Base-by-base conservation (phyloP, 2,329 filamentous ascomycete genomes). In the Laburnicola sp. region DNA sequence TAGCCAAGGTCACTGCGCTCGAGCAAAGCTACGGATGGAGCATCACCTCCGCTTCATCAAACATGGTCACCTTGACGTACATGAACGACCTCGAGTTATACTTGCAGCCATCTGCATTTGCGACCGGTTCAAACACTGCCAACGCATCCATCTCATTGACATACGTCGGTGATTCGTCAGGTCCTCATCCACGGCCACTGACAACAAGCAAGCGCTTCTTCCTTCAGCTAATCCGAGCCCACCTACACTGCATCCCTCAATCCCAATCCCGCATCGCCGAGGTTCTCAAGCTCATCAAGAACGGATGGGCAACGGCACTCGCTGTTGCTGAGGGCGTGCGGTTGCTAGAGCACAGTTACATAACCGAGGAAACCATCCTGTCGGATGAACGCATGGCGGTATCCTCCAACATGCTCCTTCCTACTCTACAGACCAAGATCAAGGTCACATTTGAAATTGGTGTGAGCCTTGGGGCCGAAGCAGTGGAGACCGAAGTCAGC, bases 151-250 rank as follows among this genome's bases (percentile, higher is more conserved):
- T 92, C 59, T 86, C 88, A 52, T 75, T 92, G 0, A 84, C 82
- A 72, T 91, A 91, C 69, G 82, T 90, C 56, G 86, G 81, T 25
- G 81, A 82, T 57, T 78, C 76, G 45, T 77, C 80, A 41, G 78
- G 82, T 37, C 72, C 75, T n/a, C 76, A 82, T 26, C 75, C 82
- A 7, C 67, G 78, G 28, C 81, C 83, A 0, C 71, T 84, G 45
- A 86, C 84, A 1, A 79, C 81, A 0, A 87, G 88, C 65, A 86
- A 85, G 59, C 85, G 88, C 32, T 92, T 92, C 74, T 89, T 91
- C 67, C 74, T 93, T 6, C 83, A 88, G 63, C 82, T 85, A 61
- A 85, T 92, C 51, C 82, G 86, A 37, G 86, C 88, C 50, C 81
- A 86, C 50, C 75, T 89, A 36, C 83, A 86, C 41, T 81, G 77